Evolutionary conservation across 768 basidiomycete species (phyloP).

Genomic region (Pleurotus djamor): DNA sequence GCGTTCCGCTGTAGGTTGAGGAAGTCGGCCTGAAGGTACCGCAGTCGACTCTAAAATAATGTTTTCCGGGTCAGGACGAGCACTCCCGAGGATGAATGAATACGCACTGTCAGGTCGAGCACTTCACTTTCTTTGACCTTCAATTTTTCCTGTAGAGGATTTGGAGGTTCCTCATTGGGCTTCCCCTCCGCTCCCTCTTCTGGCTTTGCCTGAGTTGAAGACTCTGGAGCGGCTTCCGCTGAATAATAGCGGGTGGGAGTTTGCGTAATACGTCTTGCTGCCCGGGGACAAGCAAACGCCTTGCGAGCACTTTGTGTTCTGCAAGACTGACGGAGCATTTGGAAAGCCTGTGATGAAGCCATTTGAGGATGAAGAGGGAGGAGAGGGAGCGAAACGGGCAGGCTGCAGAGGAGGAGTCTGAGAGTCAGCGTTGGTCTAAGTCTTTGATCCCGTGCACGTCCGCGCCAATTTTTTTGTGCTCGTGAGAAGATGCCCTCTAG

Average conservation of each 20-base stretch:
- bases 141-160: slow-evolving; percentile 47
- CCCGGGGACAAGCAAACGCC: slow-evolving; percentile 36
- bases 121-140: slow-evolving; percentile 81
- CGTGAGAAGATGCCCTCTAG: not conserved
- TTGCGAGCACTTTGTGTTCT: slow-evolving; percentile 55
- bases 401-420: slow-evolving; percentile 5
- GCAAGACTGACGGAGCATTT: slow-evolving; percentile 51
- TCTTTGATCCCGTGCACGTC: slow-evolving; percentile 6
- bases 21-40: slow-evolving; percentile 94
- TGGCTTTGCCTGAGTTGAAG: slow-evolving; percentile 6
- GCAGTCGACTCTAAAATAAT: slow-evolving; percentile 69
- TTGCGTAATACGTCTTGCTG: slow-evolving; percentile 21
- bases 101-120: slow-evolving; percentile 79
- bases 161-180: slow-evolving; percentile 24
- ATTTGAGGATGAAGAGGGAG: slow-evolving; percentile 26
- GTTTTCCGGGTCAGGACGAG: slow-evolving; percentile 13
- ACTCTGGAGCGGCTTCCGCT: slow-evolving; percentile 39
- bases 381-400: slow-evolving; percentile 12
- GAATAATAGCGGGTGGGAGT: slow-evolving; percentile 54
- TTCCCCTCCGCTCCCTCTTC: slow-evolving; percentile 24
- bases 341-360: slow-evolving; percentile 50
- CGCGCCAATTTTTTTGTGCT: slow-evolving; percentile 8
- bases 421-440: slow-evolving; percentile 8
- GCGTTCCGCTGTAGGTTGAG: slow-evolving; percentile 92
- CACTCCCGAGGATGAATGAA: not conserved